Evolutionary conservation across 2,329 filamentous ascomycete genomes (phyloP).

Genomic region (Diaporthe batatas): DNA sequence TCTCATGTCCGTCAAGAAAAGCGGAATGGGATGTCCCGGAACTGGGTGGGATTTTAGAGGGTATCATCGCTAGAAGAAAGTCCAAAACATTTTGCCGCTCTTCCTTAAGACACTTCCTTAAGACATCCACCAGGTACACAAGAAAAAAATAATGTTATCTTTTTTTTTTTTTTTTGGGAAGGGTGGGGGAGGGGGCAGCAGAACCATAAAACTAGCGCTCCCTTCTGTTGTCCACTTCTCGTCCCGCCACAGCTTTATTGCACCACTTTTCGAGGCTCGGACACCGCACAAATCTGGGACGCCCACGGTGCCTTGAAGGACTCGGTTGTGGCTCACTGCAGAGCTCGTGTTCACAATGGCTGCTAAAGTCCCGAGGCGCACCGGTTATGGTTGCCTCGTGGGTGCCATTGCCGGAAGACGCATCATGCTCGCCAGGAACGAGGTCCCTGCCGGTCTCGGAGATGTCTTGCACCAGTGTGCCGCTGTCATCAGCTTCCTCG

Average conservation of each 20-base stretch:
- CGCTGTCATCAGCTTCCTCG: background rate
- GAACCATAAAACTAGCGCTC: constrained; percentile 17
- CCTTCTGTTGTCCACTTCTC: constrained; percentile 25
- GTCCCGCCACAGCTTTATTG: constrained; percentile 19
- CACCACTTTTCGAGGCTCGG: background rate
- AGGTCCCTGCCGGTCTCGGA: background rate
- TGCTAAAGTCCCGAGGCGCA: background rate
- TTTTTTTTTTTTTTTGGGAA: no score
- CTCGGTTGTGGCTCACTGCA: background rate
- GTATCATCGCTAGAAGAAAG: constrained; percentile 36
- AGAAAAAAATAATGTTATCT: constrained; percentile 5
- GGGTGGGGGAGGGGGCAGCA: background rate
- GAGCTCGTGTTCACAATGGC: background rate
- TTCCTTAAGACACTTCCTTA: constrained; percentile 11
- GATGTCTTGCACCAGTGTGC: no score
- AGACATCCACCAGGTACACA: background rate
- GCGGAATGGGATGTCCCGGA: background rate
- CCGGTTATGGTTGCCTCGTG: background rate
- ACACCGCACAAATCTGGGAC: background rate
- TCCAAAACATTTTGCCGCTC: constrained; percentile 6
- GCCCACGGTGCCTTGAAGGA: constrained; percentile 3
- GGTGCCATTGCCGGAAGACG: background rate
- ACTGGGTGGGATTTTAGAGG: constrained; percentile 2
- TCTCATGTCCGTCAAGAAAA: background rate
- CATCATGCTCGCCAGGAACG: background rate